Conservation (phyloP, 2,329 filamentous ascomycete species). For the Ophiocordyceps sinensis region DNA sequence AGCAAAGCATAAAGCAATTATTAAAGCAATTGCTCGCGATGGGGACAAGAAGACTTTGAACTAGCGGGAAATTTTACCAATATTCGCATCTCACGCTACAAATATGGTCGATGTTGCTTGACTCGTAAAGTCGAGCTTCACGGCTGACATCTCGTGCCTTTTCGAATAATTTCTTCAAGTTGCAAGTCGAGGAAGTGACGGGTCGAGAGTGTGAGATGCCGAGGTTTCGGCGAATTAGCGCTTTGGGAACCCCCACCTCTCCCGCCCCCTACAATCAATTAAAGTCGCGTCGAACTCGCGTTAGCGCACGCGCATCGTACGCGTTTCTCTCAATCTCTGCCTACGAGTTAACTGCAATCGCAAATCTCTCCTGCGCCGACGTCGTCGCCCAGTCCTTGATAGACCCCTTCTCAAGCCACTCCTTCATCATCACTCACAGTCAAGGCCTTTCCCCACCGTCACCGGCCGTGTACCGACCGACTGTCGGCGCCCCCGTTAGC, state of each 20-base stretch:
- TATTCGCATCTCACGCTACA: too few species aligned
- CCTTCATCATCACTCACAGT: background rate
- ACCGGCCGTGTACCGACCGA: background rate
- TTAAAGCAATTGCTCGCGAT: too few species aligned
- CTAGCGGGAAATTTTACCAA: too few species aligned
- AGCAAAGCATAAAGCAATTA: too few species aligned
- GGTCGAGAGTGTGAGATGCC: too few species aligned
- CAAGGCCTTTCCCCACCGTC: background rate
- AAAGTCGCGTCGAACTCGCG: slow-evolving; percentile 20
- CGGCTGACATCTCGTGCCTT: too few species aligned
- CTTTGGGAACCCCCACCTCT: background rate
- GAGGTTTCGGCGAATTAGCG: too few species aligned
- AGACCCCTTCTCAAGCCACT: background rate
- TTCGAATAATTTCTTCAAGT: too few species aligned
- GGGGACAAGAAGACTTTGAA: too few species aligned
- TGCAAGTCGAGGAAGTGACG: too few species aligned
- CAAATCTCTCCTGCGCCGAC: background rate
- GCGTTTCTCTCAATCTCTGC: slow-evolving; percentile 5
- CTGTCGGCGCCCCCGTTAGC: background rate
- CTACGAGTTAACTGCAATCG: background rate
- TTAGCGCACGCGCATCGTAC: slow-evolving; percentile 12
- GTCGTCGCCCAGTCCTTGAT: background rate
- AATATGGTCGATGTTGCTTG: too few species aligned
- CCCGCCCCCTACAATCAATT: slow-evolving; percentile 6
- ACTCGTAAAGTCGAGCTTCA: too few species aligned